Evolutionary conservation across 2,329 filamentous ascomycete species (phyloP).

Genomic region (Hypomyces perniciosus): DNA sequence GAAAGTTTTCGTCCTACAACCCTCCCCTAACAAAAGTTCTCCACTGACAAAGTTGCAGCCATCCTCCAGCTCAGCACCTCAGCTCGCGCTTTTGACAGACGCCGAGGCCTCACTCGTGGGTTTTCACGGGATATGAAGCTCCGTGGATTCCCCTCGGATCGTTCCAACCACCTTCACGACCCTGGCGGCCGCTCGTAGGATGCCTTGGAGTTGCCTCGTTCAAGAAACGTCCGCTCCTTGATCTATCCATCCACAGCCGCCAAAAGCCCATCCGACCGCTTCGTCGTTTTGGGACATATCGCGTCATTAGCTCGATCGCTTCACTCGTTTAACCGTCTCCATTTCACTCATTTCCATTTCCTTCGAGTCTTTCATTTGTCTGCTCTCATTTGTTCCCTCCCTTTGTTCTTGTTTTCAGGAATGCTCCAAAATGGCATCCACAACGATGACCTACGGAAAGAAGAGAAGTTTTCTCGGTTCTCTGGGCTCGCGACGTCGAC

Average conservation of each 20-base stretch:
- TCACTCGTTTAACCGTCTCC: background rate
- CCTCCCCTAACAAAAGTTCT: too few relatives aligned
- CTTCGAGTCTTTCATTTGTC: conserved; percentile 7
- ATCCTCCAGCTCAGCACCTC: background rate
- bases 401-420: conserved; percentile 4
- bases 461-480: conserved; percentile 24
- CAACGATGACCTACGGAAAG: conserved; percentile 24
- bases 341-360: conserved; percentile 11
- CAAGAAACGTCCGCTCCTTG: background rate
- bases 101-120: conserved; percentile 1
- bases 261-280: background rate
- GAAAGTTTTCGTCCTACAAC: too few relatives aligned
- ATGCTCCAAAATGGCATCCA: conserved; percentile 20
- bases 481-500: conserved; percentile 22
- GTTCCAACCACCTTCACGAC: conserved; percentile 9
- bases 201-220: conserved; percentile 3
- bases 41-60: background rate
- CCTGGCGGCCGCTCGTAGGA: conserved; percentile 9
- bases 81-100: background rate
- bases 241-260: background rate
- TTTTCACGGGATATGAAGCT: conserved; percentile 12
- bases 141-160: conserved; percentile 2
- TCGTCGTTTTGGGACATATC: conserved; percentile 1
- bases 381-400: conserved; percentile 7
- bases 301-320: conserved; percentile 1